Conservation (phyloP, 2,329 filamentous ascomycete species). For the Colletotrichum salicis region DNA sequence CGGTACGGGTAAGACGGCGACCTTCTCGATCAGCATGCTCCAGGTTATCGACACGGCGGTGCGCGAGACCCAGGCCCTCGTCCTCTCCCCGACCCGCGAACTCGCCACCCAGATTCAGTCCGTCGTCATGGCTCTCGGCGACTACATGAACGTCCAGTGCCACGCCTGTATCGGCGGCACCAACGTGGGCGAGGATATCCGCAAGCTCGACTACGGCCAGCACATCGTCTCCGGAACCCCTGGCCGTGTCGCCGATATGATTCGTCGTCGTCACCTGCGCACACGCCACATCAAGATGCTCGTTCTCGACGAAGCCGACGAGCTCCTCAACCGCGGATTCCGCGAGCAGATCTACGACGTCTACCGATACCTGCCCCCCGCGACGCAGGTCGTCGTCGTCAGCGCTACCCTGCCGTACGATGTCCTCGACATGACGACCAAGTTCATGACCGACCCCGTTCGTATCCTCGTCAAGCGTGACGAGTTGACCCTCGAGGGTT, state of each 20-base stretch:
- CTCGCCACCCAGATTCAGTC: conserved; percentile 98
- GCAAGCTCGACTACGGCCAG: conserved; percentile 96
- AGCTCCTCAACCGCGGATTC: conserved; percentile 89
- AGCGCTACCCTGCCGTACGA: conserved; percentile 97
- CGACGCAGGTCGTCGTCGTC: conserved; percentile 98
- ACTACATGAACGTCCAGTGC: conserved; percentile 99
- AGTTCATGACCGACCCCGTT: conserved; percentile 99
- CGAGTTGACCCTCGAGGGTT: conserved; percentile 94
- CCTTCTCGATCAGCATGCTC: conserved; percentile 95
- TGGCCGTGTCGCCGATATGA: conserved; percentile 83
- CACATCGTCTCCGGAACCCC: conserved; percentile 98
- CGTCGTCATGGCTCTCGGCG: conserved; percentile 98
- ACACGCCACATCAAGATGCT: conserved; percentile 74
- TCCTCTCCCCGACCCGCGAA: conserved; percentile 95
- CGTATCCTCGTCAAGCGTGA: conserved; percentile 98
- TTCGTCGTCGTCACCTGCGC: conserved; percentile 65
- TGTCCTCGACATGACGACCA: conserved; percentile 98
- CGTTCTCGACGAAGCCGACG: conserved; percentile 70
- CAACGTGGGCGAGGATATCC: conserved; percentile 97
- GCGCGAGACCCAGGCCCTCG: conserved; percentile 92
- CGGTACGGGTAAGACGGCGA: conserved; percentile 95
- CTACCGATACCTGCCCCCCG: conserved; percentile 94
- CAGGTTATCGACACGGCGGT: conserved; percentile 95
- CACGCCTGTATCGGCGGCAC: conserved; percentile 98
- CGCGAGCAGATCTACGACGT: conserved; percentile 99